Base-by-base conservation (phyloP, 495 filamentous ascomycete species). In the Gamarada debralockiae region DNA sequence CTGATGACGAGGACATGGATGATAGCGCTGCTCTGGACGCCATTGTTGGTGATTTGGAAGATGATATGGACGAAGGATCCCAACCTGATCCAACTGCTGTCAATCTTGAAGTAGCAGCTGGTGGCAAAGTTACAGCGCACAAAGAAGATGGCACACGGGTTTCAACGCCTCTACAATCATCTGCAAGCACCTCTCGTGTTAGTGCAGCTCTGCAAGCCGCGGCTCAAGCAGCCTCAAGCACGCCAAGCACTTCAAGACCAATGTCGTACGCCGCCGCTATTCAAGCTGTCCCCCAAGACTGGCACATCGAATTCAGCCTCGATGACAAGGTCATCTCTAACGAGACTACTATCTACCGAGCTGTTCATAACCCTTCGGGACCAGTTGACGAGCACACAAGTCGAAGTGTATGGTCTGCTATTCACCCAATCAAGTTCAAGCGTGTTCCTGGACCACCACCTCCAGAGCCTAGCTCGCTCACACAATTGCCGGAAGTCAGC, bases 281-380 rank as follows among this genome's bases (percentile, higher is more conserved):
- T 58, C 85, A 89, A 59, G 61, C 82, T 23, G 65, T 80, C 3
- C 90, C 91, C n/a, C 86, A 91, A 53, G 93, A 97, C 63, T 99
- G 95, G 95, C 93, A 99, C 60, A 88, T 99, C 37, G 89, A 97
- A 61, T 99, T 99, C 68, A 95, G 82, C 57, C 83, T 97, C 50
- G 85, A 90, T 55, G 89, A 81, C 41, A 85, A 91, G 62, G 79
- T 86, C 0, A 85, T 97, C 58, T 75, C 87, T 0, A 92, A 89
- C 58, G 92, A 97, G 57, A 97, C 89, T 3, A 99, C 95, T 0
- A 92, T 99, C 54, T 99, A 97, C 64, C 86, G 92, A 38, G 95
- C 92, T 41, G 88, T 97, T 14, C 90, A 97, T 59, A 85, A 82
- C 65, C 84, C 82, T 38, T 74, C 82, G 20, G 66, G 78, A 1